These are phyloP conservation scores for Tulasnella sp. DNA, from an alignment of 768 basidiomycete species.

Conservation along the genomic window DNA sequence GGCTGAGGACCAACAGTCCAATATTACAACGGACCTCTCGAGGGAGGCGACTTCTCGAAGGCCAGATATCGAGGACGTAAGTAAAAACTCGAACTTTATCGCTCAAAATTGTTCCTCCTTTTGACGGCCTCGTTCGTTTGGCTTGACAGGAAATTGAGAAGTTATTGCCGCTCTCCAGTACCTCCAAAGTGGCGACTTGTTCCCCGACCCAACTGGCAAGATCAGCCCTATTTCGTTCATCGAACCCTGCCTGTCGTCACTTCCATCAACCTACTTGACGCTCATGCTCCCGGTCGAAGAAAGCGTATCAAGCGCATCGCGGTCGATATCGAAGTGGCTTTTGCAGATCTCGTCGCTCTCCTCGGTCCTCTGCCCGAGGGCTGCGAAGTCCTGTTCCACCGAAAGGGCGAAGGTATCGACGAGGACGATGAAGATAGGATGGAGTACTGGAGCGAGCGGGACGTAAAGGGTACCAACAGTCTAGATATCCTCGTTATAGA, in stretches of 20 bases:
- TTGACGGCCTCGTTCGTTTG: neutral
- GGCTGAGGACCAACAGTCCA: neutral
- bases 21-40: neutral
- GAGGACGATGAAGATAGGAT: slow-evolving; percentile 11
- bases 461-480: neutral
- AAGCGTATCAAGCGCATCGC: slow-evolving; percentile 5
- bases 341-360: neutral
- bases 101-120: neutral
- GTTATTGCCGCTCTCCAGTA: neutral
- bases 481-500: neutral
- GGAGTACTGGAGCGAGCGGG: neutral
- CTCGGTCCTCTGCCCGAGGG: neutral
- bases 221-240: neutral
- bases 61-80: neutral
- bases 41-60: neutral
- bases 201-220: slow-evolving; percentile 12
- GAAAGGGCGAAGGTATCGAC: neutral
- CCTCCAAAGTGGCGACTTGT: slow-evolving; percentile 7
- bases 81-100: neutral
- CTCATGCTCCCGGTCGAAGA: neutral
- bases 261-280: neutral
- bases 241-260: neutral
- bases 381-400: slow-evolving; percentile 3
- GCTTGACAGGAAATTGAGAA: neutral
- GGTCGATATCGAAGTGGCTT: neutral